phyloP scores from a whole-genome alignment of 148 eudicot genomes.

The Rhododendron mucronatum region DNA sequence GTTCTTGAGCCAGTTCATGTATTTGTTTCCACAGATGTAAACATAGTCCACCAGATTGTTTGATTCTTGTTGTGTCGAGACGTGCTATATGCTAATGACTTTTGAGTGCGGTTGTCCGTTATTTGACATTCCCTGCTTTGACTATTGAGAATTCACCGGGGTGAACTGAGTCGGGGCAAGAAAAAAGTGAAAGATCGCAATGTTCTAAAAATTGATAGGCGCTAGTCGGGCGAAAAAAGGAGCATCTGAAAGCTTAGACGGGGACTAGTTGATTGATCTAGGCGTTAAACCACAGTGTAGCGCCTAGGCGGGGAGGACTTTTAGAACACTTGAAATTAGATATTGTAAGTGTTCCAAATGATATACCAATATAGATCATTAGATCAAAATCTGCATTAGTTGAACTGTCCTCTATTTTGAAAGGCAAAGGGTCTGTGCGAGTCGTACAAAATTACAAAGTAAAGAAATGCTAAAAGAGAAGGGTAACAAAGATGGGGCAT shows the following conservation, averaged over 20 bases:
- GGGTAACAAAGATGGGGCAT: slow-evolving; percentile 41
- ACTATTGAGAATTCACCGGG: background rate
- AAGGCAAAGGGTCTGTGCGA: background rate
- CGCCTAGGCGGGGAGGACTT: too few relatives aligned
- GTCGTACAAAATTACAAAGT: background rate
- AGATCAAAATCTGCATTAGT: background rate
- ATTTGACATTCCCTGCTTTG: background rate
- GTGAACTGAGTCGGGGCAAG: background rate
- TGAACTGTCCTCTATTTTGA: background rate
- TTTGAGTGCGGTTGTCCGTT: background rate
- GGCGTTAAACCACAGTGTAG: too few relatives aligned
- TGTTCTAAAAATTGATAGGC: too few relatives aligned
- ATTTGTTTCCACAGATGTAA: background rate
- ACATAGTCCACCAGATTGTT: background rate
- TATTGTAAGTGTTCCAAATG: too few relatives aligned
- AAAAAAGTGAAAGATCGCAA: background rate
- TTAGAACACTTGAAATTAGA: too few relatives aligned
- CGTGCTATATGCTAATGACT: background rate
- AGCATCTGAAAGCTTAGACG: too few relatives aligned
- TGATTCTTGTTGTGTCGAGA: background rate
- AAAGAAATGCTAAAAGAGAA: too few relatives aligned
- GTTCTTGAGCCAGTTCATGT: background rate
- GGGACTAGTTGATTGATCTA: too few relatives aligned
- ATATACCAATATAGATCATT: background rate
- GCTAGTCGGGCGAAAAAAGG: too few relatives aligned